A percentile compares a stretch with the other conserved stretches of the same genome.
Conservation (phyloP, 2,329 filamentous ascomycete species). For the Ophiostoma himal-ulmi region DNA sequence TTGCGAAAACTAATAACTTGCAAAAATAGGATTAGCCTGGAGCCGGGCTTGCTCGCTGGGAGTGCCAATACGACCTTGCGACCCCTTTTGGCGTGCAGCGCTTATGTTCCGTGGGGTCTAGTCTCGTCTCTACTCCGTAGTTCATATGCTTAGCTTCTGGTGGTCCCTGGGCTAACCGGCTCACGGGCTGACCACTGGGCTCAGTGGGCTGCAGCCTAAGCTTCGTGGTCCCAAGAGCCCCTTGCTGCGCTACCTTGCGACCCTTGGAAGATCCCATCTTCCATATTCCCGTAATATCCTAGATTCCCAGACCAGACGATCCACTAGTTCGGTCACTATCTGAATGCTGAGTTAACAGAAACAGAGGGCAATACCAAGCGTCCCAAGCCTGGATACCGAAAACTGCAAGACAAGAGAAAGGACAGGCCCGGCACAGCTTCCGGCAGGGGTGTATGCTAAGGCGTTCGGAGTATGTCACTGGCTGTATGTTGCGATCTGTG, state of each 20-base stretch:
- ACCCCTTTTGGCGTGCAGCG: constrained; percentile 9
- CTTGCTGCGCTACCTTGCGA: neutral
- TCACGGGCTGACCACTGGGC: neutral
- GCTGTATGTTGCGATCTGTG: neutral
- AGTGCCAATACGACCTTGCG: neutral
- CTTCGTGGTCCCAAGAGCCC: neutral
- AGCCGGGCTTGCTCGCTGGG: neutral
- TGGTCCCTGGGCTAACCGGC: neutral
- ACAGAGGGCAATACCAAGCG: neutral
- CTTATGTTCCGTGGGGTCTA: neutral
- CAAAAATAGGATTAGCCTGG: neutral
- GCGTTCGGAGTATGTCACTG: neutral
- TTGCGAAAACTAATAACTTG: neutral
- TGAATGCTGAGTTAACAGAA: no score
- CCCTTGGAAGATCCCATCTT: neutral
- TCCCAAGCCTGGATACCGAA: neutral
- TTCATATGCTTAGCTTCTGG: no score
- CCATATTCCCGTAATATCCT: neutral
- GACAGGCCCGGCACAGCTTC: constrained; percentile 7
- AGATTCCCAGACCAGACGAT: neutral
- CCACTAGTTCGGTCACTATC: neutral
- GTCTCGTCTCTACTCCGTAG: no score
- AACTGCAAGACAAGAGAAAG: constrained; percentile 5
- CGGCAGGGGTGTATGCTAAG: neutral
- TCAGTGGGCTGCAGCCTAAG: no score